Evolutionary conservation across 2,329 filamentous ascomycete genomes (phyloP), one percentile per base, ranked within the genome.

Genomic region (Aureobasidium sp.): DNA sequence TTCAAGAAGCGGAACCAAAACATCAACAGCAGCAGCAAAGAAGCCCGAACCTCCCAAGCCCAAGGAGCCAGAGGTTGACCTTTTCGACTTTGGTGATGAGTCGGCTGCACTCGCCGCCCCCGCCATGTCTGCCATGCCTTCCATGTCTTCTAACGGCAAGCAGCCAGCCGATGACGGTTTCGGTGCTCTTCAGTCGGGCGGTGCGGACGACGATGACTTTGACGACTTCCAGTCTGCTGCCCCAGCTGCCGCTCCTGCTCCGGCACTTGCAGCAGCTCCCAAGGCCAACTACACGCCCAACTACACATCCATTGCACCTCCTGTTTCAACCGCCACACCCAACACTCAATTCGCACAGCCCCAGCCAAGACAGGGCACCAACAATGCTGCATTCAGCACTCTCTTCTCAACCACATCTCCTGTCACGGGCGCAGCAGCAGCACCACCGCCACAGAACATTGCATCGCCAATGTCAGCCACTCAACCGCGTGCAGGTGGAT

Each of bases 211-310:
- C 65, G 93, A 97, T 66, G 92, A 96, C 29, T 97, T 97, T 70
- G 94, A 97, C 71, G 94, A 99, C 71, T 97, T 97, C 80, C 91
- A 96, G 74, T 96, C 91, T 25, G 93, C 93, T 15, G 79, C 88
- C 3, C 84, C 87, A 3, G 78, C 84, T 27, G 66, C 73, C 16
- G 67, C 74, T 27, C 54, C 54, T 6, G 34, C 34, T 39, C 65
- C 68, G 67, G 73, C 67, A 66, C 72, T 65, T 66, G 77, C 66
- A 21, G 65, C 67, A 27, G 68, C 71, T 44, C 67, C 71, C 3
- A 69, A 72, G 52, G 69, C 70, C 21, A 71, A 72, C 65, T 72
- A 73, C 66, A 71, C 67, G 63, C 70, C 70, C 16, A 72, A 72
- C 65, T 72, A 73, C 67, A 71, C 68, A 65, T 72, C 71, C 47